Conservation (phyloP, 2,329 filamentous ascomycete genomes). For the Lasiodiplodia sp. region DNA sequence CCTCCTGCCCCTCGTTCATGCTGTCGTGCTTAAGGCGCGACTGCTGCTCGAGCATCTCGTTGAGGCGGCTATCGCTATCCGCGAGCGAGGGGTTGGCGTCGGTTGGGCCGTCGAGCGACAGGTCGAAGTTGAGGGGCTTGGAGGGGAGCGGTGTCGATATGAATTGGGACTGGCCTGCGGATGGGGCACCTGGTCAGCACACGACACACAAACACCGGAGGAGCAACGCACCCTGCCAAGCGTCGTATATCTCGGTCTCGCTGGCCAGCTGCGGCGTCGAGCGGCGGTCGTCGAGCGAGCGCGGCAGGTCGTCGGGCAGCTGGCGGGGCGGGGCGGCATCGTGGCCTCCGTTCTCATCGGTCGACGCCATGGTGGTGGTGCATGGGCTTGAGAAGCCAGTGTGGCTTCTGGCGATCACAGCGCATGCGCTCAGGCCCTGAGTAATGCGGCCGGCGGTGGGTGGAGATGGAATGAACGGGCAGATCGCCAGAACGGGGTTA, state of each 20-base stretch:
- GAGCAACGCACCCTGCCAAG: slow-evolving; percentile 83
- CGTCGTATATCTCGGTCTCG: slow-evolving; percentile 98
- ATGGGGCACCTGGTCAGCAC: slow-evolving; percentile 24
- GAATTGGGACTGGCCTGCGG: slow-evolving; percentile 92
- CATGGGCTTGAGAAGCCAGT: slow-evolving; percentile 30
- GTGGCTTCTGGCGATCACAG: slow-evolving; percentile 27
- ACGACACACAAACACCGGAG: slow-evolving; percentile 9
- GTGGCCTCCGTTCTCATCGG: slow-evolving; percentile 45
- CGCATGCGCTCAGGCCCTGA: slow-evolving; percentile 22
- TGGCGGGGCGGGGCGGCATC: slow-evolving; percentile 47
- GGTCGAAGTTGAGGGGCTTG: slow-evolving; percentile 84
- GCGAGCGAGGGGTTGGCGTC: slow-evolving; percentile 61
- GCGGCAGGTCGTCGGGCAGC: slow-evolving; percentile 86
- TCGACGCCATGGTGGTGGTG: slow-evolving; percentile 38
- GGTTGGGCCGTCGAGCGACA: slow-evolving; percentile 80
- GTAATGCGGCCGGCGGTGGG: slow-evolving; percentile 16
- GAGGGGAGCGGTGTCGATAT: slow-evolving; percentile 84
- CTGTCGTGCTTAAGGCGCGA: slow-evolving; percentile 79
- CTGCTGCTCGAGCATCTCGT: slow-evolving; percentile 96
- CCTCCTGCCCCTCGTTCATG: slow-evolving; percentile 73
- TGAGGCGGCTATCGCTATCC: slow-evolving; percentile 85
- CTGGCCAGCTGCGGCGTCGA: slow-evolving; percentile 71
- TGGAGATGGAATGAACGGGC: slow-evolving; percentile 16
- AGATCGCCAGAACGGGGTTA: slow-evolving; percentile 19
- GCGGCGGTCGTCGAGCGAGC: slow-evolving; percentile 86